phyloP scores from a whole-genome alignment of 163 green algal genomes.

The Chlamydomonas reinhardtii region DNA sequence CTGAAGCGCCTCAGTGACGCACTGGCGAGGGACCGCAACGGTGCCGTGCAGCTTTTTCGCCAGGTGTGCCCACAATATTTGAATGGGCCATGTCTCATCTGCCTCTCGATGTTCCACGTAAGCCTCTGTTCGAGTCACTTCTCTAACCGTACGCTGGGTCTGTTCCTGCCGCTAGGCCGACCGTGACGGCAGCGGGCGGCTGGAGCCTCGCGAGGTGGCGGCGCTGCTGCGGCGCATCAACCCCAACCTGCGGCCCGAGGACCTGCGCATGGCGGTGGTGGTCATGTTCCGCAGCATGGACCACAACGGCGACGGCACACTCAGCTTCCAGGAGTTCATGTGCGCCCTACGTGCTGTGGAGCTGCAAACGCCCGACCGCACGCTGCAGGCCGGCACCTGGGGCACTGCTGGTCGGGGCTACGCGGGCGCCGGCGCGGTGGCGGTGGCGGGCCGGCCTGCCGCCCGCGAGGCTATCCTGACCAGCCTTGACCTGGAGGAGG shows the following conservation, averaged over 20 bases:
- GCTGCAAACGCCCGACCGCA: conserved; percentile 36
- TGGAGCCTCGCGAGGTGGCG: conserved; percentile 32
- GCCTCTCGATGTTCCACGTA: too few relatives aligned
- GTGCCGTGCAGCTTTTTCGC: conserved; percentile 4
- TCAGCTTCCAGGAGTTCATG: conserved; percentile 31
- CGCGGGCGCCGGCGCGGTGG: too few relatives aligned
- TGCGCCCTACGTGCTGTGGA: conserved; percentile 42
- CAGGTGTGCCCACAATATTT: background rate
- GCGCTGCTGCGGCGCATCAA: background rate
- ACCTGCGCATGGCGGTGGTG: conserved; percentile 29
- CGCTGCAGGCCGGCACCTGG: conserved; percentile 11
- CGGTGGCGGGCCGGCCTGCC: background rate
- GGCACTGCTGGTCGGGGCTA: background rate
- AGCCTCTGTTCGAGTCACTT: too few relatives aligned
- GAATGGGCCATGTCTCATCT: too few relatives aligned
- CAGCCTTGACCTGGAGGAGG: conserved; percentile 18
- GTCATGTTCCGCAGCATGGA: conserved; percentile 29
- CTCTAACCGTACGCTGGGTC: too few relatives aligned
- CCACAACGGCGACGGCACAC: conserved; percentile 8
- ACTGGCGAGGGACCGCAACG: background rate
- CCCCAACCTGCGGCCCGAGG: background rate
- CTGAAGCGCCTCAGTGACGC: conserved; percentile 1
- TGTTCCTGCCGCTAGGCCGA: background rate
- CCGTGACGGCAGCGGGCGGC: conserved; percentile 31
- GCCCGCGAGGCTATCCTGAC: conserved; percentile 2